A percentile compares a stretch with the other conserved stretches of the same genome.
Conservation (phyloP, 306 rosid species). For the Glycyrrhiza uralensis region DNA sequence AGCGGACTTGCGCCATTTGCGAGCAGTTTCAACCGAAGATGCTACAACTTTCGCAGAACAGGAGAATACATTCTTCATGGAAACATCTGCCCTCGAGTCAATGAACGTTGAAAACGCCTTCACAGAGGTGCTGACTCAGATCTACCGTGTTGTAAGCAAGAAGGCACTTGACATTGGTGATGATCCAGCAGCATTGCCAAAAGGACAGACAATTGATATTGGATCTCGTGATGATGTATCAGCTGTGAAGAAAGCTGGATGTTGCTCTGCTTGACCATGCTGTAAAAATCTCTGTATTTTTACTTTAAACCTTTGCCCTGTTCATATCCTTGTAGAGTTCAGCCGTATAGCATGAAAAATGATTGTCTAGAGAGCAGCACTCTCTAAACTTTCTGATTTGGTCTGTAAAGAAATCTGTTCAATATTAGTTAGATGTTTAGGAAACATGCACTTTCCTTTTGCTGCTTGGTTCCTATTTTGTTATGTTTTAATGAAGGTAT, state of each 20-base stretch:
- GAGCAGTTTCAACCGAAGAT: constrained; percentile 64
- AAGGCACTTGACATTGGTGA: constrained; percentile 70
- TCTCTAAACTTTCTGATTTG: constrained; percentile 22
- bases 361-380: constrained; percentile 32
- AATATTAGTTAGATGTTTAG: constrained; percentile 27
- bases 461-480: neutral
- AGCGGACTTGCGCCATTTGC: constrained; percentile 71
- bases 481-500: constrained; percentile 19
- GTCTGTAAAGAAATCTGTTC: constrained; percentile 33
- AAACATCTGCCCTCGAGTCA: constrained; percentile 81
- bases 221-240: constrained; percentile 73
- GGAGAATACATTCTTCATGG: constrained; percentile 71
- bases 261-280: constrained; percentile 53
- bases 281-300: constrained; percentile 1
- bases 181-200: constrained; percentile 78
- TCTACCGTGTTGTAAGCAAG: constrained; percentile 58
- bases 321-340: constrained; percentile 39
- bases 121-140: constrained; percentile 66
- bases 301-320: constrained; percentile 21
- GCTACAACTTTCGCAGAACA: constrained; percentile 55
- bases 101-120: constrained; percentile 71
- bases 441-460: constrained; percentile 15
- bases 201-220: constrained; percentile 61
- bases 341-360: constrained; percentile 16
- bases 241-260: constrained; percentile 63